Conservation (phyloP, 805 yeast species). For the Yarrowia bubula region DNA sequence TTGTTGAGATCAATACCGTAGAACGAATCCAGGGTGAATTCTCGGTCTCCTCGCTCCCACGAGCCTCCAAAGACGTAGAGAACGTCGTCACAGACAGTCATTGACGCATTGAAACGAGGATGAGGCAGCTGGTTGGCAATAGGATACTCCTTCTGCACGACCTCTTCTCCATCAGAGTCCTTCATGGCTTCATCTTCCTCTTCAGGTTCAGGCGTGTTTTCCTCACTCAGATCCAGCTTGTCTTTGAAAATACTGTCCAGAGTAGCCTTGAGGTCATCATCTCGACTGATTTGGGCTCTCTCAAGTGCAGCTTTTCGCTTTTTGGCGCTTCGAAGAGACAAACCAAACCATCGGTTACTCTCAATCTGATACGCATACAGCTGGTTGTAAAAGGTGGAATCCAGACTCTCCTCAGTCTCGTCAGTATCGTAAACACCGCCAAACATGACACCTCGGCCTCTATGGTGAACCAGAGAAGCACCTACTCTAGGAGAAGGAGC, state of each 20-base stretch:
- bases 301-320: constrained; percentile 53
- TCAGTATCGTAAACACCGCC: constrained; percentile 96
- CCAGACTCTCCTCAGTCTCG: constrained; percentile 90
- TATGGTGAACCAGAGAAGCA: constrained; percentile 81
- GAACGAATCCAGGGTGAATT: constrained; percentile 77
- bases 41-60: constrained; percentile 86
- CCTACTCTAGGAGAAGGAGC: constrained; percentile 96
- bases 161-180: constrained; percentile 43
- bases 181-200: constrained; percentile 33
- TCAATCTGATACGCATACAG: constrained; percentile 80
- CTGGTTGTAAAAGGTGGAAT: constrained; percentile 78
- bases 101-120: constrained; percentile 80
- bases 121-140: constrained; percentile 71
- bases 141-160: constrained; percentile 50
- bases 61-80: constrained; percentile 86
- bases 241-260: constrained; percentile 49
- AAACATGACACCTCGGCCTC: constrained; percentile 86
- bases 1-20: constrained; percentile 83
- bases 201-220: constrained; percentile 44
- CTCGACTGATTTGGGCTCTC: constrained; percentile 46
- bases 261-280: constrained; percentile 78
- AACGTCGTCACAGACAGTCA: constrained; percentile 80
- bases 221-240: constrained; percentile 39
- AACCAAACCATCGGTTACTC: constrained; percentile 81
- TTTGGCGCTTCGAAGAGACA: constrained; percentile 53